Percentiles rank a stretch among this genome's conserved stretches.
Evolutionary conservation across 2,329 filamentous ascomycete species (phyloP).

Genomic region (Cordyceps javanica): DNA sequence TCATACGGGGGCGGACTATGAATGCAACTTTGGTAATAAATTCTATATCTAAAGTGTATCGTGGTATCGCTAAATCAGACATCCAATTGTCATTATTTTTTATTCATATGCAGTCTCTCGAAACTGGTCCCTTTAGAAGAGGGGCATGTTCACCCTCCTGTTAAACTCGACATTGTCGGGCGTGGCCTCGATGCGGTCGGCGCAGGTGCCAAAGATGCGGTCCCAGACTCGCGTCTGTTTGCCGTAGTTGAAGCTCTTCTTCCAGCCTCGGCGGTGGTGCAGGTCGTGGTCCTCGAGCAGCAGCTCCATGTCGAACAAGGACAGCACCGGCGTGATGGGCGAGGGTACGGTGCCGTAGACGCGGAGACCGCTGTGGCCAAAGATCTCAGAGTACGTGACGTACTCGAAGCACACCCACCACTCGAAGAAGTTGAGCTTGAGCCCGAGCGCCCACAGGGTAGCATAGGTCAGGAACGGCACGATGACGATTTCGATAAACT

Average conservation of each 20-base stretch:
- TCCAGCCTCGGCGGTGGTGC: conserved; percentile 33
- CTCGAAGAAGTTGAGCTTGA: conserved; percentile 40
- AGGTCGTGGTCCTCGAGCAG: conserved; percentile 38
- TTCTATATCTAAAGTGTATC: neutral
- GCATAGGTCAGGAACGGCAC: conserved; percentile 34
- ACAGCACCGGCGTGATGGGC: conserved; percentile 29
- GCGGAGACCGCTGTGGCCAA: conserved; percentile 35
- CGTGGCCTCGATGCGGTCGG: conserved; percentile 9
- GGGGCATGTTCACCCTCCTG: neutral
- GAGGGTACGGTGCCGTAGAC: conserved; percentile 29
- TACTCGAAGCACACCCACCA: conserved; percentile 42
- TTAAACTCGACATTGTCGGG: conserved; percentile 6
- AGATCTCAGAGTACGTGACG: conserved; percentile 33
- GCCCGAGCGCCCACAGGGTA: conserved; percentile 26
- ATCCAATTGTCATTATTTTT: too few species aligned
- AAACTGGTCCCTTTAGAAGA: too few species aligned
- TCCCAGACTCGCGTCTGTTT: conserved; percentile 13
- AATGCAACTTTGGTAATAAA: neutral
- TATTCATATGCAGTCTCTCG: too few species aligned
- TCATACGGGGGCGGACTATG: too few species aligned
- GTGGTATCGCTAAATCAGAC: neutral
- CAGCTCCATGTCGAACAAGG: conserved; percentile 27
- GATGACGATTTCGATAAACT: conserved; percentile 35
- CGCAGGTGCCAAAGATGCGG: conserved; percentile 8
- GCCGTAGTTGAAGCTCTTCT: conserved; percentile 13